phyloP scores from a whole-genome alignment of 768 basidiomycete species.

The Suillus occidentalis region DNA sequence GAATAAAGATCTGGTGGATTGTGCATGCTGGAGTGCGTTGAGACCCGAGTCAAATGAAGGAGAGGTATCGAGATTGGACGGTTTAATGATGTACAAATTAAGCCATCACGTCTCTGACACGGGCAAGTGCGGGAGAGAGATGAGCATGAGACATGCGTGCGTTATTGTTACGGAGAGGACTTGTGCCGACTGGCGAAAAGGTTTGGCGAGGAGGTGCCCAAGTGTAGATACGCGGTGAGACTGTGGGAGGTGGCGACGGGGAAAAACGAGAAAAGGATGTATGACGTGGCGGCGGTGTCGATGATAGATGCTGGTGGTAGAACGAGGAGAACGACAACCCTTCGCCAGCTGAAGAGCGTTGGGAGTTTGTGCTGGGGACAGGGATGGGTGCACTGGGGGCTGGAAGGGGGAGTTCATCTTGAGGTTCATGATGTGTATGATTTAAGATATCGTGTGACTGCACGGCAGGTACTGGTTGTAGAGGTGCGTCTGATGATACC shows the following conservation, averaged over 20 bases:
- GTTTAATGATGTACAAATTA: slow-evolving; percentile 9
- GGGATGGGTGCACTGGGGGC: slow-evolving; percentile 30
- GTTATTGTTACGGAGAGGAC: slow-evolving; percentile 56
- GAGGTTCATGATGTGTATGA: slow-evolving; percentile 8
- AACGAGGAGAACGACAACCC: slow-evolving; percentile 14
- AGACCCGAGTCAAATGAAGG: slow-evolving; percentile 12
- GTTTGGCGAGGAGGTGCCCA: slow-evolving; percentile 43
- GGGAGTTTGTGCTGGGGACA: slow-evolving; percentile 24
- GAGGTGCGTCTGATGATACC: neutral
- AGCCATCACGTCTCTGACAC: slow-evolving; percentile 41
- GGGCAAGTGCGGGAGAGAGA: slow-evolving; percentile 48
- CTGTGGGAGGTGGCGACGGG: slow-evolving; percentile 57
- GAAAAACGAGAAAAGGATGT: slow-evolving; percentile 21
- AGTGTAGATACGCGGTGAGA: slow-evolving; percentile 57
- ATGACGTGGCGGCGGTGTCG: slow-evolving; percentile 33
- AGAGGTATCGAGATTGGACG: slow-evolving; percentile 13
- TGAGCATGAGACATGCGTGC: slow-evolving; percentile 62
- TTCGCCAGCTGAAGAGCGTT: slow-evolving; percentile 20
- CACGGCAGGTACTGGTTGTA: neutral
- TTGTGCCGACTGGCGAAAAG: slow-evolving; percentile 37
- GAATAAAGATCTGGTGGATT: slow-evolving; percentile 25
- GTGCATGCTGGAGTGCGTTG: slow-evolving; percentile 12
- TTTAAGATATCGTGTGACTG: neutral
- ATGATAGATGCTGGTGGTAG: slow-evolving; percentile 22
- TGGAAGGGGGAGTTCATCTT: slow-evolving; percentile 18